A percentile compares a stretch with the other conserved stretches of the same genome.
Evolutionary conservation across 139 green algal genomes (phyloP).

Genomic region (Micromonas pusilla): DNA sequence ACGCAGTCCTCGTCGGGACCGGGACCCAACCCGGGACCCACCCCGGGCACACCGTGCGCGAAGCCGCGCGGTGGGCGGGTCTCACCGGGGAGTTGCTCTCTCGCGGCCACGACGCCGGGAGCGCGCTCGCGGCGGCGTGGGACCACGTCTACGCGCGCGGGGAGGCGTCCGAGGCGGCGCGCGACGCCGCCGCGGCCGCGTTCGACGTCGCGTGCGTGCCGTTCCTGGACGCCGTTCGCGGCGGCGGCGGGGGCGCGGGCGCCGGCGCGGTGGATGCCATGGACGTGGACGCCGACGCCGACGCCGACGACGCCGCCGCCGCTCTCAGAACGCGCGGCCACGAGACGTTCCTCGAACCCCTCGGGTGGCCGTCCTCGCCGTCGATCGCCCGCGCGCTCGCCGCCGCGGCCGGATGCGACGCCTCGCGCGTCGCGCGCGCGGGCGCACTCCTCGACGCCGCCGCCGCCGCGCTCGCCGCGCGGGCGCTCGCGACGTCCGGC

Average conservation of each 20-base stretch:
- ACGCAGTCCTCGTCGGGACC: background rate
- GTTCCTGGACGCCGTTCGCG: background rate
- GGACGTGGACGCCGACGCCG: background rate
- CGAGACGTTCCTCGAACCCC: background rate
- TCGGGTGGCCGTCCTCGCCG: background rate
- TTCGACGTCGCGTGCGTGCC: background rate
- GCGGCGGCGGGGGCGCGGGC: background rate
- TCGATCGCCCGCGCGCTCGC: background rate
- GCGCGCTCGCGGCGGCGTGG: slow-evolving; percentile 49
- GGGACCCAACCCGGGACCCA: background rate
- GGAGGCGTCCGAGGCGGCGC: background rate
- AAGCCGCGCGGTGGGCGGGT: slow-evolving; percentile 48
- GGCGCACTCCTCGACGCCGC: background rate
- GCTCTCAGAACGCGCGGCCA: too few relatives aligned
- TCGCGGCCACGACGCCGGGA: slow-evolving; percentile 43
- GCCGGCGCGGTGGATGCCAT: background rate
- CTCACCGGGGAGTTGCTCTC: slow-evolving; percentile 49
- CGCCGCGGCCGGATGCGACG: background rate
- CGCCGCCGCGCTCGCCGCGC: background rate
- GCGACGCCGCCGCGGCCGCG: background rate
- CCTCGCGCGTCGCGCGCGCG: background rate
- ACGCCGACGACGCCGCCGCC: background rate
- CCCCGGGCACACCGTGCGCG: slow-evolving; percentile 24
- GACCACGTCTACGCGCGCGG: slow-evolving; percentile 43
- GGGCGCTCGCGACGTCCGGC: background rate